A percentile compares a stretch with the other conserved stretches of the same genome.
Evolutionary conservation across 257 asterid genomes (phyloP).

Genomic region (Thymus mandschuricus): DNA sequence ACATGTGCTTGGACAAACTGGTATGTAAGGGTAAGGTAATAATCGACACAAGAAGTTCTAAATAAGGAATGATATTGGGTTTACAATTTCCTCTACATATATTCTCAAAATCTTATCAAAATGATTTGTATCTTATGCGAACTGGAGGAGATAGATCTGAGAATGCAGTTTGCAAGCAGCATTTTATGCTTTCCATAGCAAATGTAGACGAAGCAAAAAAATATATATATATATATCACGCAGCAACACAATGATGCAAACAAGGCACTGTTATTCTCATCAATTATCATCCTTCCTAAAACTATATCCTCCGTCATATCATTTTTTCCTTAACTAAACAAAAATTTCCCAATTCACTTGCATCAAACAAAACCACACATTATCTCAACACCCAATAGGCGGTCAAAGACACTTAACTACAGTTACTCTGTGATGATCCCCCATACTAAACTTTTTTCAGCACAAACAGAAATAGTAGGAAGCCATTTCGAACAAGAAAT

Average conservation of each 20-base stretch:
- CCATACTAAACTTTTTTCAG: background rate
- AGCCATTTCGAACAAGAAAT: background rate
- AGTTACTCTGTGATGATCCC: background rate
- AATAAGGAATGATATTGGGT: background rate
- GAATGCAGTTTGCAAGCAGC: background rate
- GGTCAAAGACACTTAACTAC: background rate
- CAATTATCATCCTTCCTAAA: background rate
- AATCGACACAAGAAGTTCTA: background rate
- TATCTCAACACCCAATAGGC: background rate
- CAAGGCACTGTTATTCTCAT: background rate
- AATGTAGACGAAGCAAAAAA: background rate
- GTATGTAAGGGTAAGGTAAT: background rate
- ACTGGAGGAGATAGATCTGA: background rate
- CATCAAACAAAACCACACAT: background rate
- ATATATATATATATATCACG: background rate
- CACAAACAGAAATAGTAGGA: background rate
- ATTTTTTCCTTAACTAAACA: background rate
- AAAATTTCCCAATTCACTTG: background rate
- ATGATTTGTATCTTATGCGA: background rate
- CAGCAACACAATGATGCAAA: background rate
- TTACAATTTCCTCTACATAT: background rate
- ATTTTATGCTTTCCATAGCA: background rate
- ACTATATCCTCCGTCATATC: background rate
- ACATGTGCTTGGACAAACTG: constrained; percentile 2
- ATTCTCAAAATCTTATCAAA: background rate